Evolutionary conservation across 305 asterid species (phyloP).

Genomic region (Withania somnifera): DNA sequence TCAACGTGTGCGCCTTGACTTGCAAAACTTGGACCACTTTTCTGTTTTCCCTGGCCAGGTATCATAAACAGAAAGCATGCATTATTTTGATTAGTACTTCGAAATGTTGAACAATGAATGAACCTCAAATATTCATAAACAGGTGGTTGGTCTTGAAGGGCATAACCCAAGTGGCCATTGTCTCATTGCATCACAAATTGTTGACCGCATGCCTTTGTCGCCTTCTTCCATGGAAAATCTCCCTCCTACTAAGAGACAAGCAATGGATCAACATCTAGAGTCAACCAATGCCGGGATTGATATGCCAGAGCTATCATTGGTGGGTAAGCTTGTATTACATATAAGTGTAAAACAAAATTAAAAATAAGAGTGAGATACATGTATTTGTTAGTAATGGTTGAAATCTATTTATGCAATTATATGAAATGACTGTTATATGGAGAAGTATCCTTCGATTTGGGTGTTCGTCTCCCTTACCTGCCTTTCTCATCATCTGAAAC

Average conservation of each 20-base stretch:
- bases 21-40: constrained; percentile 66
- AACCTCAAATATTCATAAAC: constrained; percentile 17
- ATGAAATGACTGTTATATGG: background rate
- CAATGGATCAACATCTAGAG: constrained; percentile 40
- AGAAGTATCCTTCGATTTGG: background rate
- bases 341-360: background rate
- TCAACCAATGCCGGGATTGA: constrained; percentile 23
- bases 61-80: background rate
- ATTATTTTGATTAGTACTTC: background rate
- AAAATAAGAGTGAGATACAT: background rate
- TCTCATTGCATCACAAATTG: constrained; percentile 72
- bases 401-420: background rate
- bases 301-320: constrained; percentile 60
- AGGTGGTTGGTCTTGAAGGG: constrained; percentile 94
- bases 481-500: background rate
- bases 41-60: constrained; percentile 99
- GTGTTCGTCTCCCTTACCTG: background rate
- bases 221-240: constrained; percentile 34
- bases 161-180: constrained; percentile 97
- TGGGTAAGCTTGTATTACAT: constrained; percentile 24
- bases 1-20: constrained; percentile 91
- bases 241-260: constrained; percentile 59
- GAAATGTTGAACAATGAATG: constrained; percentile 2
- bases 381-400: background rate
- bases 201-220: constrained; percentile 49